Conservation (phyloP, 2,329 filamentous ascomycete genomes). For the Aspergillus clavatus region DNA sequence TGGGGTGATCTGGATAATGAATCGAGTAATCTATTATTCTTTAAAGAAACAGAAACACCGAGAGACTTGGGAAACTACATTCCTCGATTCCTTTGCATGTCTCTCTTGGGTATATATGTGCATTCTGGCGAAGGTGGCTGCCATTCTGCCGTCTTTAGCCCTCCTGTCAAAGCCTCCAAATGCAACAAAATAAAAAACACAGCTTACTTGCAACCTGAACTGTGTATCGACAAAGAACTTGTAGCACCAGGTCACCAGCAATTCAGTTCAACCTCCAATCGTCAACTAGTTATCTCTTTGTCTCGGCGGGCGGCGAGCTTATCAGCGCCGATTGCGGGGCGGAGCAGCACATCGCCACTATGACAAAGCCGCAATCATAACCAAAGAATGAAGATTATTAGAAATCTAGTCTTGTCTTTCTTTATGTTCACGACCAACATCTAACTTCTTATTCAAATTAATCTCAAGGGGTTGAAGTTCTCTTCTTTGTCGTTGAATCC, state of each 20-base stretch:
- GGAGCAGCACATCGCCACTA: conserved; percentile 1
- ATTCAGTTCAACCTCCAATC: not conserved
- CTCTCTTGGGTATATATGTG: not conserved
- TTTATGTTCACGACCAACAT: not conserved
- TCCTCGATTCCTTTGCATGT: not conserved
- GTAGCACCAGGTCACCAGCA: too few relatives aligned
- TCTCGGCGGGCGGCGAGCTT: conserved; percentile 23
- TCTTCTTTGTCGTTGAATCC: not conserved
- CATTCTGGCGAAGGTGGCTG: too few relatives aligned
- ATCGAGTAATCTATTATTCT: too few relatives aligned
- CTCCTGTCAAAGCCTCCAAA: not conserved
- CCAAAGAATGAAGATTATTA: too few relatives aligned
- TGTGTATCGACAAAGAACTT: not conserved
- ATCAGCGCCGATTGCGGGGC: conserved; percentile 23
- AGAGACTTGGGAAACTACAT: not conserved
- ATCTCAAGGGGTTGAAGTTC: not conserved
- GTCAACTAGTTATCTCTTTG: not conserved
- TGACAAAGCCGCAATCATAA: not conserved
- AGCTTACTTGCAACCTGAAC: not conserved
- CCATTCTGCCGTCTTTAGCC: too few relatives aligned
- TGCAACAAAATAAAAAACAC: not conserved
- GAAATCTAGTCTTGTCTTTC: not conserved
- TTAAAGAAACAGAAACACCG: not conserved
- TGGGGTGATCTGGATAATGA: not conserved
- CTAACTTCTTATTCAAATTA: not conserved